A percentile compares a stretch with the other conserved stretches of the same genome.
Evolutionary conservation across 805 yeast species (phyloP).

Genomic region (Yarrowia deformans): DNA sequence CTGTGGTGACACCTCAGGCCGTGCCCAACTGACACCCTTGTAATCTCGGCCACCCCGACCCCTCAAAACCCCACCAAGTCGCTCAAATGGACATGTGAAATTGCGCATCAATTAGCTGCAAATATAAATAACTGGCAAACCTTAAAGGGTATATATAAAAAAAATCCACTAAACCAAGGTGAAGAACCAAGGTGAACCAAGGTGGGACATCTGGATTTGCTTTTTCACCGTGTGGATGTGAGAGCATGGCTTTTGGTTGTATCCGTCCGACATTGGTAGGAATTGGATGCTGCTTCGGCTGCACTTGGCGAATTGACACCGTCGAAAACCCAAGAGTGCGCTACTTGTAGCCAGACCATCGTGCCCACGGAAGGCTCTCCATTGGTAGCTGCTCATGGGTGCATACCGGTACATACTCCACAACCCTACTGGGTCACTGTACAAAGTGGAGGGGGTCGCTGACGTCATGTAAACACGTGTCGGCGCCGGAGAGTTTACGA

Average conservation of each 20-base stretch:
- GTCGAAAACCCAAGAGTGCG: too few relatives aligned
- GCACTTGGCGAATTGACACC: too few relatives aligned
- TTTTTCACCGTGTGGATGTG: slow-evolving; percentile 7
- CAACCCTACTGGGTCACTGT: not conserved
- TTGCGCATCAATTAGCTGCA: slow-evolving; percentile 32
- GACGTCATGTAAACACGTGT: slow-evolving; percentile 36
- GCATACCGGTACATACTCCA: not conserved
- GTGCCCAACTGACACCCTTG: too few relatives aligned
- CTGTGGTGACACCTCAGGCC: too few relatives aligned
- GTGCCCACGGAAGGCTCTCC: too few relatives aligned
- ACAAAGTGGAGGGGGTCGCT: not conserved
- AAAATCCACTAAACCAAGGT: too few relatives aligned
- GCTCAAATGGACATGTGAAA: slow-evolving; percentile 26
- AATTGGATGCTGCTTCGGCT: too few relatives aligned
- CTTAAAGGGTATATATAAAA: not conserved
- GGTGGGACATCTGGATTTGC: not conserved
- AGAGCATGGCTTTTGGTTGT: too few relatives aligned
- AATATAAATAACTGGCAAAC: slow-evolving; percentile 28
- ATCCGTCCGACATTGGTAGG: too few relatives aligned
- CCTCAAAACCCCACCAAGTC: not conserved
- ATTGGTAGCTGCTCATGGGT: too few relatives aligned
- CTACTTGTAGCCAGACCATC: too few relatives aligned
- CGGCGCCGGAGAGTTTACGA: slow-evolving; percentile 10
- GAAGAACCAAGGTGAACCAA: too few relatives aligned
- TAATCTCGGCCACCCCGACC: not conserved